Evolutionary conservation across 139 green algal species (phyloP).

Genomic region (Chlorella vulgaris): DNA sequence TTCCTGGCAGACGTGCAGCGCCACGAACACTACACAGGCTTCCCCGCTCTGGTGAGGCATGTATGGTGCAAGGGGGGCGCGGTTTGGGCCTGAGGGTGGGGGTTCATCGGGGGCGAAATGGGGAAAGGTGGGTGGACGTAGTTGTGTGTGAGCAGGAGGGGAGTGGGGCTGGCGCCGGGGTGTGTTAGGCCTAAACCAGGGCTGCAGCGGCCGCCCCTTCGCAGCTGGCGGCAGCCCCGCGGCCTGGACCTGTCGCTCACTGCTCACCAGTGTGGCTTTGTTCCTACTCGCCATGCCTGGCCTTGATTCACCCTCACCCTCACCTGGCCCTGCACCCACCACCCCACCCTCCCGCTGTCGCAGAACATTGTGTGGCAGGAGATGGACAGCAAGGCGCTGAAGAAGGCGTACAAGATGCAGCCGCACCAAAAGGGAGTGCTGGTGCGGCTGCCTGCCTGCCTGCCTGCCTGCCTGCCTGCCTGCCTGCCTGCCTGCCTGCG

Average conservation of each 20-base stretch:
- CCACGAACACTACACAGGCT: slow-evolving; percentile 17
- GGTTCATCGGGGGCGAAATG: too few species aligned
- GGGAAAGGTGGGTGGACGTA: neutral
- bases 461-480: neutral
- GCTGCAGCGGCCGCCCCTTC: too few species aligned
- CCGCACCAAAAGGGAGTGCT: slow-evolving; percentile 65
- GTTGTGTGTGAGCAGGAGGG: neutral
- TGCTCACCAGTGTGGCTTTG: too few species aligned
- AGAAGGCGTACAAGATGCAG: slow-evolving; percentile 69
- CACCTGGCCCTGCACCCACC: neutral
- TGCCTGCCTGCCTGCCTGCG: neutral
- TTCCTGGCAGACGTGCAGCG: slow-evolving; percentile 83
- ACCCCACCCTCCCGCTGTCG: slow-evolving; percentile 60
- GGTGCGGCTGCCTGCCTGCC: neutral
- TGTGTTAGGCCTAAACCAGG: too few species aligned
- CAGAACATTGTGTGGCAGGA: slow-evolving; percentile 93
- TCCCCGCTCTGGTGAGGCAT: slow-evolving; percentile 15
- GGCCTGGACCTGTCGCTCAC: too few species aligned
- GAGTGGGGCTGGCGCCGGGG: neutral
- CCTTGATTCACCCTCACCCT: neutral
- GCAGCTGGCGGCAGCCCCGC: too few species aligned
- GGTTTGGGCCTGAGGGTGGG: neutral
- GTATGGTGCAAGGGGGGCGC: neutral
- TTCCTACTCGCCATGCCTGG: neutral
- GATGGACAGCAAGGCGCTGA: slow-evolving; percentile 88